These are phyloP conservation scores for Neurospora sp. DNA, from an alignment of 495 filamentous ascomycete genomes.

Conservation along the genomic window DNA sequence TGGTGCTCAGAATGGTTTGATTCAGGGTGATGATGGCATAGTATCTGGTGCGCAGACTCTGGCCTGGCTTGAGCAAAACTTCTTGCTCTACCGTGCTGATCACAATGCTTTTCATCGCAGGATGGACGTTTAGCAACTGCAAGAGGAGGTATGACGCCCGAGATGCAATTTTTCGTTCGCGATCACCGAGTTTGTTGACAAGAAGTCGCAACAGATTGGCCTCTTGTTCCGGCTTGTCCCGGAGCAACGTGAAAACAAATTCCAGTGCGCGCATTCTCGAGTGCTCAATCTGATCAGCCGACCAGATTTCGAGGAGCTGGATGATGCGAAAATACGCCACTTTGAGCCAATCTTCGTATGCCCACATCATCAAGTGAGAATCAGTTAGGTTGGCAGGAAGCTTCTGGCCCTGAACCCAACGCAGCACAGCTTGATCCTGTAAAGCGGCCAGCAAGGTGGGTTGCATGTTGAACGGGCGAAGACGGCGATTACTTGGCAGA, in stretches of 20 bases:
- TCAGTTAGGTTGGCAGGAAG: slow-evolving; percentile 62
- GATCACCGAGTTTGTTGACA: slow-evolving; percentile 93
- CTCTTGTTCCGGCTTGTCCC: slow-evolving; percentile 95
- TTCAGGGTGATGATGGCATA: slow-evolving; percentile 95
- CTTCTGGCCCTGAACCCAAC: slow-evolving; percentile 55
- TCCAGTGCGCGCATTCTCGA: slow-evolving; percentile 75
- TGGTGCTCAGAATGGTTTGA: slow-evolving; percentile 80
- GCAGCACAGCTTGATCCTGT: slow-evolving; percentile 38
- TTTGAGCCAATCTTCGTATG: slow-evolving; percentile 92
- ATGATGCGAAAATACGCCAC: slow-evolving; percentile 82
- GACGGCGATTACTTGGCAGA: slow-evolving; percentile 69
- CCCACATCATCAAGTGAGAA: slow-evolving; percentile 76
- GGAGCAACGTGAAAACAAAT: slow-evolving; percentile 80
- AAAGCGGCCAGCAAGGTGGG: slow-evolving; percentile 62
- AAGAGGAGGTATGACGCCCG: slow-evolving; percentile 82
- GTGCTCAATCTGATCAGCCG: slow-evolving; percentile 87
- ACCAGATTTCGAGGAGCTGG: slow-evolving; percentile 82
- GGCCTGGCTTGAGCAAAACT: slow-evolving; percentile 75
- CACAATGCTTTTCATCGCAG: slow-evolving; percentile 83
- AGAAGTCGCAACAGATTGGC: slow-evolving; percentile 82
- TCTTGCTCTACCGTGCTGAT: slow-evolving; percentile 77
- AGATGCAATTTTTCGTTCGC: slow-evolving; percentile 87
- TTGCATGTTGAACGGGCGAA: slow-evolving; percentile 71
- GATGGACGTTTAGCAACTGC: slow-evolving; percentile 80
- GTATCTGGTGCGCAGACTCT: slow-evolving; percentile 81